phyloP scores from a whole-genome alignment of 108 stramenopile species.

The Parietichytrium sp. region DNA sequence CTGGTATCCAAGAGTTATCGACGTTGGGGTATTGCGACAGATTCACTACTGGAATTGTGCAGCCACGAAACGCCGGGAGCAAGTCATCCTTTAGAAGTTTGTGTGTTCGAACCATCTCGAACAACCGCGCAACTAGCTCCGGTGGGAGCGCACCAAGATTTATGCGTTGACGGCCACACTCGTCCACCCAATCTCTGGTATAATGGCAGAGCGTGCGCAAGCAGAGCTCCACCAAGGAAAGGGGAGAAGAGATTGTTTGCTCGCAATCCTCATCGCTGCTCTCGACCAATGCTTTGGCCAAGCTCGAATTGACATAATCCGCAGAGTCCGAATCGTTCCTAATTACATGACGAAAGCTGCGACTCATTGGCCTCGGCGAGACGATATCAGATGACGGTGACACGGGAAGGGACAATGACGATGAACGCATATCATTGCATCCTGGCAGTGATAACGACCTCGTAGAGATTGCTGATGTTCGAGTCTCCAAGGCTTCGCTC shows the following conservation, averaged over 20 bases:
- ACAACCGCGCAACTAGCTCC: not conserved
- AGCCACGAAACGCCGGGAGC: conserved; percentile 20
- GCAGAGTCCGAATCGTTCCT: too few species aligned
- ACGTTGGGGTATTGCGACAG: not conserved
- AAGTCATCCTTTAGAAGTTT: conserved; percentile 15
- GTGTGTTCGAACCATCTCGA: conserved; percentile 33
- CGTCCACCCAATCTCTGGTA: not conserved
- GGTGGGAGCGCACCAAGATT: not conserved
- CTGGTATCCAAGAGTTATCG: not conserved
- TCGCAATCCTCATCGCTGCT: not conserved
- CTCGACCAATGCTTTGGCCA: too few species aligned
- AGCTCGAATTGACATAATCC: too few species aligned
- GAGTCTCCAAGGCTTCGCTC: too few species aligned
- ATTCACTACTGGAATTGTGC: not conserved
- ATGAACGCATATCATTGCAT: not conserved
- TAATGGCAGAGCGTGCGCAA: conserved; percentile 32
- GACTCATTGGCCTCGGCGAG: not conserved
- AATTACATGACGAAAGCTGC: too few species aligned
- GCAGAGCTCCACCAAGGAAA: conserved; percentile 10
- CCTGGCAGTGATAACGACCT: not conserved
- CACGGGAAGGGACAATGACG: not conserved
- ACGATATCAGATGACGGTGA: not conserved
- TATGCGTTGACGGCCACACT: not conserved
- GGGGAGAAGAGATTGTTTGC: not conserved
- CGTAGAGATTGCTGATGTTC: not conserved